phyloP scores from a whole-genome alignment of 768 basidiomycete genomes.

The Psilocybe cubensis region DNA sequence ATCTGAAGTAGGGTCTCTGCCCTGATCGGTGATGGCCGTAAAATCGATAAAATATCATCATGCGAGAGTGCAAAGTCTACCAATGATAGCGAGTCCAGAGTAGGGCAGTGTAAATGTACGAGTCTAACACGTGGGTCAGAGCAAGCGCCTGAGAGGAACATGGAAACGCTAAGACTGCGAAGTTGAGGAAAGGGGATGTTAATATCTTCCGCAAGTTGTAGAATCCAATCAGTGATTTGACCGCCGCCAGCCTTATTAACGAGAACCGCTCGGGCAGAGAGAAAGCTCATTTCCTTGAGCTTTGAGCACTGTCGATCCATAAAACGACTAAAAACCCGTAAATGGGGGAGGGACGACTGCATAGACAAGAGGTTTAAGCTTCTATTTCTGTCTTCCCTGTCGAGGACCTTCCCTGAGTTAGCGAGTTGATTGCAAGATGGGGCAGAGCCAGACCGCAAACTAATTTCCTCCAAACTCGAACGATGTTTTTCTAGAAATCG shows the following conservation, averaged over 20 bases:
- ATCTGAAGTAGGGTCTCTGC: conserved; percentile 1
- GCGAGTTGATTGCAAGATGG: neutral
- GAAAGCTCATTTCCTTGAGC: neutral
- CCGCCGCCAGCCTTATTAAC: conserved; percentile 23
- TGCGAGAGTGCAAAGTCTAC: conserved; percentile 37
- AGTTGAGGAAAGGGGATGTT: conserved; percentile 34
- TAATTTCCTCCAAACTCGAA: conserved; percentile 36
- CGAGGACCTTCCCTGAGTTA: neutral
- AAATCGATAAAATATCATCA: conserved; percentile 33
- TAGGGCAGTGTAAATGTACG: conserved; percentile 30
- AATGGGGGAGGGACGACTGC: neutral
- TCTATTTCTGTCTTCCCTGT: neutral
- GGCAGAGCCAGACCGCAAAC: conserved; percentile 31
- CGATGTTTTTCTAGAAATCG: conserved; percentile 40
- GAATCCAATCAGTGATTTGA: conserved; percentile 44
- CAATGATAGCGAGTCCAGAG: conserved; percentile 35
- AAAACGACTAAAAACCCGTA: neutral
- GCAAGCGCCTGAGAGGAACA: conserved; percentile 41
- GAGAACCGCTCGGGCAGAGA: conserved; percentile 16
- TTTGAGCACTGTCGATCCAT: neutral
- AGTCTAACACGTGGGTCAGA: conserved; percentile 30
- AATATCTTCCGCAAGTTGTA: conserved; percentile 33
- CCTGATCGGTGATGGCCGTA: conserved; percentile 10
- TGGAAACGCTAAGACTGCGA: conserved; percentile 33
- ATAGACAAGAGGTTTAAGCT: neutral